Evolutionary conservation across 495 filamentous ascomycete genomes (phyloP), one percentile per base, ranked within the genome.

Genomic region (Penicillium silybi): DNA sequence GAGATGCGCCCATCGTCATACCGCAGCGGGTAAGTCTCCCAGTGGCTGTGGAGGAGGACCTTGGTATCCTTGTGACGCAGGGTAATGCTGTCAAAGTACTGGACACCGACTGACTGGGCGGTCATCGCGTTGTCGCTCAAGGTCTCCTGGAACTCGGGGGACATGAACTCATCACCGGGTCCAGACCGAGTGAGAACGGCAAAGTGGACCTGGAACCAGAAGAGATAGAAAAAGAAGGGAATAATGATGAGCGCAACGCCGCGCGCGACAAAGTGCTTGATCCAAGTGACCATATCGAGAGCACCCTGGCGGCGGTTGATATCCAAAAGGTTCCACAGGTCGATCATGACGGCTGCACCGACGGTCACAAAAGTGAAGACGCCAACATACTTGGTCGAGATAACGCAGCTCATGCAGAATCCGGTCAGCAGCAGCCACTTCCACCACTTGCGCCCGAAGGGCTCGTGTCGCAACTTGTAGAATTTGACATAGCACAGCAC

Each of bases 181-280:
- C 93, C 93, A 32, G 92, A 97, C 44, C 85, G 81, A 37, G 75
- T 86, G 46, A 98, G 78, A 60, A 98, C 88, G 20, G 90, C 79
- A 66, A 98, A 97, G 71, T 98, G 93, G 26, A 97, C 91, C 76
- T 97, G 93, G 84, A 98, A 98, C 95, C 95, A 98, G 78, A 98
- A 98, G 25, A 98, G 80, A 68, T 97, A 98, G 71, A 97, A 93
- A 58, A 97, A 79, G 81, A 97, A 96, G 32, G 93, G 93, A 44
- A 97, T 80, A 39, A 95, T 61, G 57, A 97, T 89, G 34, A 98
- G 76, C 8, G 85, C 90, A 57, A 93, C 76, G 15, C 82, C 79
- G 25, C 93, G 88, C 58, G 93, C 93, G 8, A 73, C 80, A 63
- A 98, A 92, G 67, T 98, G 93, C 75, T 95, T 92, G 44, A 78